Evolutionary conservation across 306 rosid species (phyloP), one percentile per base, ranked within the genome.

Genomic region (Oemleria cerasiformis): DNA sequence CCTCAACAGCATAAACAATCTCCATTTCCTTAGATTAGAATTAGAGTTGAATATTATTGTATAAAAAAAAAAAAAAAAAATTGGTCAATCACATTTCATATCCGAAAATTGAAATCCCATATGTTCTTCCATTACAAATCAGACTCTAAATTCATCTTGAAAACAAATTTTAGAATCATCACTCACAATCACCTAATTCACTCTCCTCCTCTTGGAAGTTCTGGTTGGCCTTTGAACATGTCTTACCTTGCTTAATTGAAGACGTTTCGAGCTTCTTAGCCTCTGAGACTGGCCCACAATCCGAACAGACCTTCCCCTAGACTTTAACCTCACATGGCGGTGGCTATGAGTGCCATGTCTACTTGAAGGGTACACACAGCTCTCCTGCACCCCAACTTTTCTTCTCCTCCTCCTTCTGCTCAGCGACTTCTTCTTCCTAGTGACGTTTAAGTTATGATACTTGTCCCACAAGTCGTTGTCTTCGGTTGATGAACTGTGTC

Each of bases 401-500:
- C 58, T 49, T 8, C 67, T 63, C 16, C 39, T 73, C 77, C 77
- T 60, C 71, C 77, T 70, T 64, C 70, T 25, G 42, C 59, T 79
- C 2, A 50, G 36, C 0, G 68, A 72, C 76, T 69, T 69, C 48
- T 61, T 54, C 38, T 74, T 75, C 72, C 75, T 79, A 12, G 16
- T 43, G 4, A 67, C 69, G 43, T 67, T 63, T 2, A 67, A 42
- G 50, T 58, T 57, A 61, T n/a, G 17, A 73, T 65, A 9, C 51
- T 61, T 30, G 9, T 15, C 61, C 45, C 67, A 25, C 43, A 17
- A 20, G 8, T 74, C 74, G 58, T 45, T 74, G 30, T 79, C 77
- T 40, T 75, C 67, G 13, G 70, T 67, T 45, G 86, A 79, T 45
- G 86, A 79, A 71, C 50, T 78, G 74, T 61, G 73, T 0, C 84